Conservation (phyloP, 225 moss, liverwort and hornwort genomes). For the Neckera pumila region DNA sequence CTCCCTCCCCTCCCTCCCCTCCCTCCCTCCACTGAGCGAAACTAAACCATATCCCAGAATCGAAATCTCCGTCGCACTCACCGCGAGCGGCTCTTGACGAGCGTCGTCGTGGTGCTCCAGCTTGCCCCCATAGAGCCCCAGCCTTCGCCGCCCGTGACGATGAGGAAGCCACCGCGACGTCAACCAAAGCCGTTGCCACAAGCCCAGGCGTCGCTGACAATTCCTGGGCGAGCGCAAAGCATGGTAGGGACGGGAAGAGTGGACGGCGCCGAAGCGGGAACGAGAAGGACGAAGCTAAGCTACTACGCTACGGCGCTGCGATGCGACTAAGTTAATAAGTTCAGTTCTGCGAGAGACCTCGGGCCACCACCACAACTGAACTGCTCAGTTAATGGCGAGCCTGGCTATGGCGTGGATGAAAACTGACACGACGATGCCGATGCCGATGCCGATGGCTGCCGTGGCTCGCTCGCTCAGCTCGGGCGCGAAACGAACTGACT, state of each 20-base stretch:
- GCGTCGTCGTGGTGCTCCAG: conserved; percentile 5
- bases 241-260: neutral
- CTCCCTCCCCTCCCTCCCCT: neutral
- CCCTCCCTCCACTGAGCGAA: neutral
- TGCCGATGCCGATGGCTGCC: neutral
- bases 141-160: neutral
- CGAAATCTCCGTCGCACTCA: neutral
- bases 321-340: neutral
- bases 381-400: neutral
- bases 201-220: neutral
- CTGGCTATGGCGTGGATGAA: neutral
- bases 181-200: neutral
- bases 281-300: neutral
- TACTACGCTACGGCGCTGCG: neutral
- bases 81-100: conserved; percentile 3
- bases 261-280: neutral
- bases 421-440: neutral
- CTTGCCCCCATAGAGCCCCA: conserved; percentile 24
- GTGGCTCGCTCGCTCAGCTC: neutral
- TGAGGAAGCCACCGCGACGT: neutral
- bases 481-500: neutral
- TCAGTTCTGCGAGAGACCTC: neutral
- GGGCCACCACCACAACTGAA: too few relatives aligned
- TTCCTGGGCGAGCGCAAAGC: neutral
- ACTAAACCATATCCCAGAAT: neutral